phyloP scores from a whole-genome alignment of 2,329 filamentous ascomycete genomes.

The Reticulascus tulasneorum region DNA sequence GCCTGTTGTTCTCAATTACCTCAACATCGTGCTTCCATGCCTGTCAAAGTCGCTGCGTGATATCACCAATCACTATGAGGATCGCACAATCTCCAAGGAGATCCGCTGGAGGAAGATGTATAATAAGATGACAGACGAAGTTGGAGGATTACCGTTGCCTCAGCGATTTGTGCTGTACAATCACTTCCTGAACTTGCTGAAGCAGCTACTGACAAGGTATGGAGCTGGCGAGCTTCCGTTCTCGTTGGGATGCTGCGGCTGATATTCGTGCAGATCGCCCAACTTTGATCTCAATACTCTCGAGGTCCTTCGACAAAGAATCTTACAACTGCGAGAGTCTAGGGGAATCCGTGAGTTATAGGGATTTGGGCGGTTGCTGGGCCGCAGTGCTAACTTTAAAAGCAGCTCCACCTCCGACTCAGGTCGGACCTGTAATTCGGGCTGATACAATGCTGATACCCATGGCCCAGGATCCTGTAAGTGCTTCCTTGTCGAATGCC shows the following conservation, averaged over 20 bases:
- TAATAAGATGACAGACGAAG: slow-evolving; percentile 50
- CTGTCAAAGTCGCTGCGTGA: slow-evolving; percentile 49
- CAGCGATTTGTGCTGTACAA: slow-evolving; percentile 55
- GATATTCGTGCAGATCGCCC: slow-evolving; percentile 32
- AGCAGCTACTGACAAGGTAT: slow-evolving; percentile 49
- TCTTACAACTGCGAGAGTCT: slow-evolving; percentile 49
- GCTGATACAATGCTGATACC: slow-evolving; percentile 25
- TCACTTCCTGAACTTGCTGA: slow-evolving; percentile 45
- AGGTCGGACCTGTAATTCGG: slow-evolving; percentile 28
- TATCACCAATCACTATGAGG: slow-evolving; percentile 48
- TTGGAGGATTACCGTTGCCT: slow-evolving; percentile 44
- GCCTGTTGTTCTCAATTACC: slow-evolving; percentile 48
- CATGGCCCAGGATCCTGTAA: slow-evolving; percentile 18
- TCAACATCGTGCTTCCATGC: slow-evolving; percentile 54
- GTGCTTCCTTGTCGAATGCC: background rate
- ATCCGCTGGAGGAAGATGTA: slow-evolving; percentile 57
- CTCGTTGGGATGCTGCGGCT: background rate
- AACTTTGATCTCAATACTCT: slow-evolving; percentile 54
- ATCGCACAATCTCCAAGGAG: slow-evolving; percentile 42
- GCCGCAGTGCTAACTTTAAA: background rate
- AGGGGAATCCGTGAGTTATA: slow-evolving; percentile 45
- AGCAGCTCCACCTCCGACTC: slow-evolving; percentile 31
- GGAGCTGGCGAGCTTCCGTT: background rate
- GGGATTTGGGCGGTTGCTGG: background rate
- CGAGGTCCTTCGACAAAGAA: slow-evolving; percentile 42